Base-by-base conservation (phyloP, 768 basidiomycete genomes). In the Clavulina sp. region DNA sequence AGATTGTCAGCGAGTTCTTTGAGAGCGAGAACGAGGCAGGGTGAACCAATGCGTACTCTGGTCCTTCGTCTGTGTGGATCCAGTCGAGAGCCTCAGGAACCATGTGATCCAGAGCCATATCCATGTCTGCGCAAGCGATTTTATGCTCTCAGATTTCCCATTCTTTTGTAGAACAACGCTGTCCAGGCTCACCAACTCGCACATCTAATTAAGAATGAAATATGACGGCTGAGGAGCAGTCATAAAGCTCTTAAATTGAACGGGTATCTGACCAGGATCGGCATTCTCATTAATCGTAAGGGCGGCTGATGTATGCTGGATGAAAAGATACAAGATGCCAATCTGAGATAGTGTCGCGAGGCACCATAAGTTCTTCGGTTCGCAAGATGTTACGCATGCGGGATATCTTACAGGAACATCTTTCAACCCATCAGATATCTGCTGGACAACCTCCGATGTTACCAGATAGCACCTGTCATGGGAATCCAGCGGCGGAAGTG, bases 11-110 rank as follows among this genome's bases (percentile, higher is more conserved):
- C 33, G 33, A n/a, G n/a, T n/a, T n/a, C n/a, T n/a, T n/a, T n/a
- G n/a, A n/a, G 23, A 34, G 34, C 19, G 24, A 36, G 31, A 23
- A 52, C 29, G 40, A 23, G 55, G n/a, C n/a, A n/a, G n/a, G n/a
- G n/a, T n/a, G n/a, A n/a, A n/a, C n/a, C n/a, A 24, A 44, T 16
- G 68, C 80, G 67, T 61, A 89, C 87, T 93, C 89, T 43, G 80
- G 84, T 21, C 88, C 89, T 69, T 96, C 91, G 61, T 89, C 87
- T 0, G 79, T 85, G 63, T 95, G 91, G 34, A 69, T 68, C 88
- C 89, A 93, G 49, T 75, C 65, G 13, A 92, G 68, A 13, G 62
- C 71, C 62, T 95, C 89, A 0, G 91, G 91, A 0, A 96, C 87
- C 53, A 95, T 78, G 29, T 66, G 73, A 65, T 95, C 91, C 19